phyloP scores from a whole-genome alignment of 257 asterid species.

The Rauvolfia tetraphylla region DNA sequence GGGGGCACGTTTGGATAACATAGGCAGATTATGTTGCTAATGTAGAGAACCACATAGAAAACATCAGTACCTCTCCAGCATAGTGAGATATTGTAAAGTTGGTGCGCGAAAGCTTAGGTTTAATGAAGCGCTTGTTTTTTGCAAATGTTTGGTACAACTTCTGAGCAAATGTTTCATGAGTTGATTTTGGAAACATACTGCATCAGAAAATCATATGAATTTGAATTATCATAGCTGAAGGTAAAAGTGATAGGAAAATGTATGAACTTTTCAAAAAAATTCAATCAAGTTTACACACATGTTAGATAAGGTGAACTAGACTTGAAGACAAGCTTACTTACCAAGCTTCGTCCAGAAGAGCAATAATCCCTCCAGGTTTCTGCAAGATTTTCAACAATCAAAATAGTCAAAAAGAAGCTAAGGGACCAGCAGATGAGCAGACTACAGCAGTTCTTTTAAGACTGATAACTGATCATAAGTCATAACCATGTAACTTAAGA shows the following conservation, averaged over 20 bases:
- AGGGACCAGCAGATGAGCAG: not conserved
- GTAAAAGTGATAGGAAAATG: not conserved
- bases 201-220: conserved; percentile 26
- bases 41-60: conserved; percentile 7
- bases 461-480: not conserved
- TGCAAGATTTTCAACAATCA: conserved; percentile 37
- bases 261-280: not conserved
- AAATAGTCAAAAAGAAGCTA: not conserved
- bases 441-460: not conserved
- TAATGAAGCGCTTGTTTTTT: conserved; percentile 91
- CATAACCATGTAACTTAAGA: not conserved
- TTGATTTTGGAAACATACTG: conserved; percentile 99
- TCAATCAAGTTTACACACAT: not conserved
- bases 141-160: conserved; percentile 91
- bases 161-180: conserved; percentile 99
- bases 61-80: conserved; percentile 89
- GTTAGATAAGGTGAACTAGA: conserved; percentile 4
- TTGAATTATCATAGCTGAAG: conserved; percentile 16
- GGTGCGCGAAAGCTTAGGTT: conserved; percentile 98
- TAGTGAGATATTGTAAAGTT: conserved; percentile 92
- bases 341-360: conserved; percentile 99
- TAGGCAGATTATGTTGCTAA: not conserved
- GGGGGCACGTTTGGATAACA: conserved; percentile 17
- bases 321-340: conserved; percentile 30
- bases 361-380: conserved; percentile 99